These are phyloP conservation scores for Candida tibetensis DNA, from an alignment of 805 yeast genomes.

Conservation along the genomic window DNA sequence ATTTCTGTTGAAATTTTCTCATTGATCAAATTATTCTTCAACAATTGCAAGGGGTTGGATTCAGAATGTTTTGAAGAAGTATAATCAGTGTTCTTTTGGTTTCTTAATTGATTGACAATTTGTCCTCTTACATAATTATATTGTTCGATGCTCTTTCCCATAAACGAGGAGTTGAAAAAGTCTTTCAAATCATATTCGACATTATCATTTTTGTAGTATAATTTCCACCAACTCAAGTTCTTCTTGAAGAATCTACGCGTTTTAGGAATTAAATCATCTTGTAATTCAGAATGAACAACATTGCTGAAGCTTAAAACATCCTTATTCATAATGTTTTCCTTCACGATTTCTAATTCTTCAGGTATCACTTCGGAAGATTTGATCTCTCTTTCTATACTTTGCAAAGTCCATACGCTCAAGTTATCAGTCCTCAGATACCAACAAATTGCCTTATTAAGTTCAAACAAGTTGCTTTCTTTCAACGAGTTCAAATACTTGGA, in stretches of 20 bases:
- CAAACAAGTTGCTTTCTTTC: slow-evolving; percentile 35
- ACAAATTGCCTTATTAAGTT: slow-evolving; percentile 28
- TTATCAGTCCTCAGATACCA: slow-evolving; percentile 25
- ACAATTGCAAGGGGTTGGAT: slow-evolving; percentile 28
- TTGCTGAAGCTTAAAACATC: slow-evolving; percentile 29
- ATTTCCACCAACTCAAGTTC: slow-evolving; percentile 39
- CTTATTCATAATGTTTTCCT: slow-evolving; percentile 19
- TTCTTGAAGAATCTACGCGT: slow-evolving; percentile 28
- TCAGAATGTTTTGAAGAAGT: no score
- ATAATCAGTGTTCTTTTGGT: slow-evolving; percentile 22
- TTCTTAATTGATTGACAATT: slow-evolving; percentile 28
- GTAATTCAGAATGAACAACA: slow-evolving; percentile 36
- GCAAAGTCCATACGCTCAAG: slow-evolving; percentile 21
- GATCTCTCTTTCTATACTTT: slow-evolving; percentile 13
- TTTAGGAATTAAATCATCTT: slow-evolving; percentile 30
- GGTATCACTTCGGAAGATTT: slow-evolving; percentile 13
- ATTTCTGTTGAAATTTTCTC: slow-evolving; percentile 28
- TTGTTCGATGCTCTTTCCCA: slow-evolving; percentile 37
- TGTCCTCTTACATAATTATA: slow-evolving; percentile 39
- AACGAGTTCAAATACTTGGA: slow-evolving; percentile 26
- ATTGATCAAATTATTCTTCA: slow-evolving; percentile 32
- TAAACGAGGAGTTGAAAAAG: slow-evolving; percentile 31
- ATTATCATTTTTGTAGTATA: slow-evolving; percentile 41
- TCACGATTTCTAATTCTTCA: slow-evolving; percentile 14
- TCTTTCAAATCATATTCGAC: slow-evolving; percentile 43